Evolutionary conservation across 139 green algal species (phyloP), one percentile per base, ranked within the genome.

Genomic region (Asterochloris erici): DNA sequence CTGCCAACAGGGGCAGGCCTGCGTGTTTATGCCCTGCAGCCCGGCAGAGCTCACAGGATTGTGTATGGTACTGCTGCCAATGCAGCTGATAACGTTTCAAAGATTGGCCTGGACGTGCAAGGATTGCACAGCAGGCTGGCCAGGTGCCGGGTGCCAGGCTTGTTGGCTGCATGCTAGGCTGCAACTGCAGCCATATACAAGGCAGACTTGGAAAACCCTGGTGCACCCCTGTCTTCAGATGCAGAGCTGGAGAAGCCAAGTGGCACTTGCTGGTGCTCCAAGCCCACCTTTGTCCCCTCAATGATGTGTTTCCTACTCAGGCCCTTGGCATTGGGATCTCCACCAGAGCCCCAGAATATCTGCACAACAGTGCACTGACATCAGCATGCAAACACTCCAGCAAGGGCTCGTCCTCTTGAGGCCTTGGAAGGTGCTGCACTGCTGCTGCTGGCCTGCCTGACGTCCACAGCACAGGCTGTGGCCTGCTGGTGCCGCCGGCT

Each of bases 231-330:
- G 79, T 12, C 23, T 60, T 23, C 21, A 68, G 47, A 79, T 29
- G 47, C 68, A 29, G 54, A 14, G 24, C 78, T 79, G 0, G 63
- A 63, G 69, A 0, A 27, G 12, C 26, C 38, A 13, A 26, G 70
- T 10, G 38, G 38, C 38, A 54, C 38, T 54, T 54, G 38, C 38
- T 71, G 66, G 21, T 71, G 66, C 19, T 21, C 38, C 23, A 79
- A 47, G 23, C 69, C 9, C 75, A 89, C 90, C 92, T 91, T 90
- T 12, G 85, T 90, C 61, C 95, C 94, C 84, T 98, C 94, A 0
- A 98, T 85, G 78, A 98, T 91, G 86, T 98, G 94, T 86, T 98
- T 98, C 26, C 94, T 85, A 27, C 83, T 92, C n/a, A 98, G 90
- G 11, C 94, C 94, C 73, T 78, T 88, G 83, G 91, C 87, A 77